Conservation (phyloP, 192 early-diverging fungal genomes). For the Coemansia sp. region DNA sequence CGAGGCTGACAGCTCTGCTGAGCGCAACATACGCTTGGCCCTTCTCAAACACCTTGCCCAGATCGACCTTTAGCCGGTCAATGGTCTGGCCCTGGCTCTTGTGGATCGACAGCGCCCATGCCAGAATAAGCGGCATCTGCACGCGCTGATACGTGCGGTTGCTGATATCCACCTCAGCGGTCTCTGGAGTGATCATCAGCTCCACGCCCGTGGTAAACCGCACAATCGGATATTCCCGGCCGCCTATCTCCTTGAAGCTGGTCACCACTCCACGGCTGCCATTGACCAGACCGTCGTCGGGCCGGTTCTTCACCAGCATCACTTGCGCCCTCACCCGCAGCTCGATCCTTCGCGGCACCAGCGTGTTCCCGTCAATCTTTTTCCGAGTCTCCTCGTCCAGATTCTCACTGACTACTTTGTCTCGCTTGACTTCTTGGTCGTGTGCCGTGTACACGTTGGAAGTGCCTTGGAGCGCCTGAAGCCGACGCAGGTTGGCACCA, state of each 20-base stretch:
- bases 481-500: slow-evolving; percentile 57
- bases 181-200: slow-evolving; percentile 56
- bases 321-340: slow-evolving; percentile 81
- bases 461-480: slow-evolving; percentile 58
- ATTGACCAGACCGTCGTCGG: slow-evolving; percentile 66
- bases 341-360: slow-evolving; percentile 57
- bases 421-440: slow-evolving; percentile 34
- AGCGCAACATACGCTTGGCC: slow-evolving; percentile 86
- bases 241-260: slow-evolving; percentile 32
- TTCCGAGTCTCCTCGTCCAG: slow-evolving; percentile 20
- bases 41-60: slow-evolving; percentile 75
- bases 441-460: slow-evolving; percentile 46
- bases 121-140: slow-evolving; percentile 74
- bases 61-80: slow-evolving; percentile 70
- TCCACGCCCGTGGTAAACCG: slow-evolving; percentile 48
- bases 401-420: background rate
- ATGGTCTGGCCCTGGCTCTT: slow-evolving; percentile 88
- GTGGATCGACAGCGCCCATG: slow-evolving; percentile 86
- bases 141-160: slow-evolving; percentile 32
- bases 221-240: slow-evolving; percentile 45
- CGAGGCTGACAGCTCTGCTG: slow-evolving; percentile 69
- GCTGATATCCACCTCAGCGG: slow-evolving; percentile 56
- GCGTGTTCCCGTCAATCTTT: slow-evolving; percentile 32
- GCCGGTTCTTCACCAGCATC: slow-evolving; percentile 79
- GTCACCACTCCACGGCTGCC: slow-evolving; percentile 70